These are phyloP conservation scores for Saccharomyces kudriavzevii DNA, from an alignment of 805 yeast species.

Conservation along the genomic window DNA sequence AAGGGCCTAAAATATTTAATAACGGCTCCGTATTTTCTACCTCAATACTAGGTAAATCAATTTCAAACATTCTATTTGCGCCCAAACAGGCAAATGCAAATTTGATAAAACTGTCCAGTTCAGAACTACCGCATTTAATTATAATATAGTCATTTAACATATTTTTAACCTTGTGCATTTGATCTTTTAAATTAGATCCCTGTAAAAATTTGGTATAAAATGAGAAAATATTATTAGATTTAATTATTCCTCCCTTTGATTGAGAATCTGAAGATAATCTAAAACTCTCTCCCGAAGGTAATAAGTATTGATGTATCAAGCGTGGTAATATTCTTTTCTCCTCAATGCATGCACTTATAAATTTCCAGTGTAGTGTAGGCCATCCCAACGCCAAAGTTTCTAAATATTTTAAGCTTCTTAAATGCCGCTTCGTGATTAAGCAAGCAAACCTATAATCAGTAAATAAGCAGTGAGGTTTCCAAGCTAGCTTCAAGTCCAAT, in stretches of 20 bases:
- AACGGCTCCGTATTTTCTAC: neutral
- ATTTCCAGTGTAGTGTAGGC: conserved; percentile 66
- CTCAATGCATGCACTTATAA: conserved; percentile 43
- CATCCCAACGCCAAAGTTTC: conserved; percentile 75
- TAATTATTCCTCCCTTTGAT: conserved; percentile 26
- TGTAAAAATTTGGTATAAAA: conserved; percentile 35
- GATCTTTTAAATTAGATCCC: conserved; percentile 32
- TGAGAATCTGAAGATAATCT: conserved; percentile 23
- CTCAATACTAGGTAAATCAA: neutral
- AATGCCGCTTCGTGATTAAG: conserved; percentile 47
- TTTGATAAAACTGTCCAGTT: conserved; percentile 19
- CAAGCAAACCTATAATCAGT: conserved; percentile 48
- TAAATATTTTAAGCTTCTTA: conserved; percentile 66
- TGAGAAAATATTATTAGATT: conserved; percentile 42
- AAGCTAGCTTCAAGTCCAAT: conserved; percentile 6
- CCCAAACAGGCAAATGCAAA: conserved; percentile 23
- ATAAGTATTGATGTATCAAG: conserved; percentile 45
- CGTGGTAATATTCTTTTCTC: conserved; percentile 6
- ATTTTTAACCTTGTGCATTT: conserved; percentile 22
- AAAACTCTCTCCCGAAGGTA: conserved; percentile 67
- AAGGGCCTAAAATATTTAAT: neutral
- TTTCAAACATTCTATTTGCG: conserved; percentile 9
- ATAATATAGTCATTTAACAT: conserved; percentile 30
- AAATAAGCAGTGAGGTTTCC: conserved; percentile 9
- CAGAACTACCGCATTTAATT: conserved; percentile 30